Conservation (phyloP, 2,329 filamentous ascomycete genomes). For the Fragosphaeria purpurea region DNA sequence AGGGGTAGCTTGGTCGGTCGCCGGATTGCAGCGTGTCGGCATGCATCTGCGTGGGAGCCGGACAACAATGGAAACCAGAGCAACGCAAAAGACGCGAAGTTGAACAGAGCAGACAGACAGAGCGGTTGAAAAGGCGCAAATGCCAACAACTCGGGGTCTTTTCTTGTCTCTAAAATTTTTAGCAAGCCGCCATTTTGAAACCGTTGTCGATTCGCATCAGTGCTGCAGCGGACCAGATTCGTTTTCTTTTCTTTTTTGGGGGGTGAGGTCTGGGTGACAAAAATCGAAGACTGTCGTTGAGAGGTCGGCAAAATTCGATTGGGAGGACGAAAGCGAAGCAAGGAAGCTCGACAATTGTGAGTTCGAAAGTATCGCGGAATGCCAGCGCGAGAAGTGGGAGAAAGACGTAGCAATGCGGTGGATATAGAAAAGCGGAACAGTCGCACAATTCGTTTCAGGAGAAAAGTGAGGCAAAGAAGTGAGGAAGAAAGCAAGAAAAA, state of each 20-base stretch:
- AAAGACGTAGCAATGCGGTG: neutral
- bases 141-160: neutral
- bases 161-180: too few relatives aligned
- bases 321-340: too few relatives aligned
- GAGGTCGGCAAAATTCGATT: too few relatives aligned
- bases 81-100: neutral
- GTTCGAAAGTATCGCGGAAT: too few relatives aligned
- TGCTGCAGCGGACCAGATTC: too few relatives aligned
- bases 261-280: neutral
- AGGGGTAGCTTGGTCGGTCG: constrained; percentile 27
- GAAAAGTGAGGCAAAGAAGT: neutral
- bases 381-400: too few relatives aligned
- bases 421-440: neutral
- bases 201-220: too few relatives aligned
- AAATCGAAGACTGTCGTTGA: neutral
- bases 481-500: neutral
- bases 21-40: constrained; percentile 16
- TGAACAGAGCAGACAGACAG: neutral
- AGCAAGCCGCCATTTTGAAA: neutral
- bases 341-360: too few relatives aligned
- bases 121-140: neutral
- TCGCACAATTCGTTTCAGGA: neutral
- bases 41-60: neutral
- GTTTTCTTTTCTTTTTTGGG: too few relatives aligned
- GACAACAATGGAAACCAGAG: too few relatives aligned